Base-by-base conservation (phyloP, 768 basidiomycete genomes). In the Pleurotus giganteus region DNA sequence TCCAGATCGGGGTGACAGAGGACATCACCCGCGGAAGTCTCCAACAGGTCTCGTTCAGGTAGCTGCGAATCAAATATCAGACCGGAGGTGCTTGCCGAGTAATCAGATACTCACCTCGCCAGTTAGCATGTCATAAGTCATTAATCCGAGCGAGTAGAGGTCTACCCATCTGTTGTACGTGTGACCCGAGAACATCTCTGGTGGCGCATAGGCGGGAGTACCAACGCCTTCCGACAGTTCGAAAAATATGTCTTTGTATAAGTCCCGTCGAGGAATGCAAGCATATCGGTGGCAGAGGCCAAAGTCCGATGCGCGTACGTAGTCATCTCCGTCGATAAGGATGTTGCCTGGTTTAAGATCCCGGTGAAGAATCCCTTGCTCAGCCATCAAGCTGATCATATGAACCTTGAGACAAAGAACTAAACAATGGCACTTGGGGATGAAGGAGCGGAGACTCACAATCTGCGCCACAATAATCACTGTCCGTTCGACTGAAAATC, bases 391-490 rank as follows among this genome's bases (percentile, higher is more conserved):
- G 39, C 19, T 17, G 19, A 41, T 41, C 39, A 41, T 41, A 41
- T 41, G 39, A 7, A 41, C 13, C 39, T 41, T 7, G 2, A 41
- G n/a, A n/a, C n/a, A n/a, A n/a, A n/a, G n/a, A n/a, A n/a, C n/a
- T n/a, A n/a, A n/a, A n/a, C n/a, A n/a, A n/a, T n/a, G n/a, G n/a
- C n/a, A n/a, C n/a, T n/a, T n/a, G n/a, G n/a, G n/a, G n/a, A n/a
- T n/a, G n/a, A n/a, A n/a, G n/a, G n/a, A n/a, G 34, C 34, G n/a
- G 9, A 15, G 11, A 37, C 31, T 21, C 24, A 51, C 49, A 13
- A 51, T 34, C 21, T 51, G 49, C 7, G 49, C 49, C 9, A 51
- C 49, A 11, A 23, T 19, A 37, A 36, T 32, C 17, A 51, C 49
- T 9, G 49, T 51, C 4, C 32, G 17, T 34, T 37, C 31, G 12